Base-by-base conservation (phyloP, 441 rosid genomes). In the Arabidopsis hybrid region DNA sequence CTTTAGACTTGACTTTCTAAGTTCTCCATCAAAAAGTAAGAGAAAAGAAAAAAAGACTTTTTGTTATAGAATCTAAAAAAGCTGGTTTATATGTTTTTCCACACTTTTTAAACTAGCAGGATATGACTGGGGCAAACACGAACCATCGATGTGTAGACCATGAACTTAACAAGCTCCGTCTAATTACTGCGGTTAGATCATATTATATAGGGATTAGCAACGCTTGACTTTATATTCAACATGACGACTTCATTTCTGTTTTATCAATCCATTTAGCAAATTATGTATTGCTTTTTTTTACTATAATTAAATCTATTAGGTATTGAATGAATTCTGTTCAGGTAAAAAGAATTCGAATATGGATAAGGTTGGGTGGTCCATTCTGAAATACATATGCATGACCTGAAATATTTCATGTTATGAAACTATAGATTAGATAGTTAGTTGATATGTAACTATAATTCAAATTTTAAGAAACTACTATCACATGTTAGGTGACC, bases 401-500 rank as follows among this genome's bases (percentile, higher is more conserved):
- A 58, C 43, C 14, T 35, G 62, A 36, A 35, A 16, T 2, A 12
- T 42, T 13, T 42, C 46, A 42, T 42, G 21, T 52, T 57, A 13
- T 7, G 40, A 58, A 36, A 10, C 53, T 36, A 21, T 21, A 21
- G 26, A 14, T 45, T 65, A 46, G 12, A 38, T 34, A 17, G 65
- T 65, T 55, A 46, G 50, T 73, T 55, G 65, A 17, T 35, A 35
- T 36, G 63, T 57, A 56, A 39, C 32, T 31, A 43, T 43, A 53
- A 63, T 55, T 73, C 29, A 8, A 18, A 50, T 35, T 21, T 51
- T 7, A 49, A 9, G 14, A 60, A 51, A 65, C 67, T 47, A 66
- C 52, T 58, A 39, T 59, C 42, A 47, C 52, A 40, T 29, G 71
- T 39, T 74, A 66, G 72, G 67, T 74, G 61, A 66, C 69, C 17